Evolutionary conservation across 768 basidiomycete species (phyloP), one percentile per base, ranked within the genome.

Genomic region (Trametes coccinea): DNA sequence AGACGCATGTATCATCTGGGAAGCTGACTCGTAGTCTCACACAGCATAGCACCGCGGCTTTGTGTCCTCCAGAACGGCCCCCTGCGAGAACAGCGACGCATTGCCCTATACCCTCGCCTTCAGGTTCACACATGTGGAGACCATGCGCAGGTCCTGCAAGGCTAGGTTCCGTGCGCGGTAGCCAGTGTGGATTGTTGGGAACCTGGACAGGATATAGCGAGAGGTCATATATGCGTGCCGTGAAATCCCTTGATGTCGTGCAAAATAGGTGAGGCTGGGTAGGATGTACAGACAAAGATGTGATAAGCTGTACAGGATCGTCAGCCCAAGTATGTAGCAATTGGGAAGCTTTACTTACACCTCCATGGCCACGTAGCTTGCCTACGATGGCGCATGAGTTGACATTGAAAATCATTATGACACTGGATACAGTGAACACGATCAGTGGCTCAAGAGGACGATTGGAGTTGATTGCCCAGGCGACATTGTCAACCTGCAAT

Each of bases 211-310:
- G 71, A 13, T 71, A 61, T 2, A 75, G 70, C 16, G 75, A 75
- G 4, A 92, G 77, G 68, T 91, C 84, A 59, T 91, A 92, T 50
- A 93, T 80, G 31, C 91, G 78, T 5, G 85, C 79, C 0, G 89
- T 83, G 66, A 83, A 83, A 70, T 93, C 90, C 45, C 85, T 77
- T 0, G 90, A 90, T 13, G 89, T 90, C 2, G 87, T 89, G 66
- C 85, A 86, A 63, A 90, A 79, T 3, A 87, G 70, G 63, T 88
- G 77, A 10, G 86, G 83, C 45, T 75, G 76, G 0, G 66, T 75
- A 5, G 86, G 88, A 70, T 91, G 87, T 6, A 87, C 84, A 0
- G 77, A 81, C 5, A 93, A 81, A 8, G 86, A 86, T 0, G 87
- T 90, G 60, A 93, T 90, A 30, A 77, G 74, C 82, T 85, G 49